These are phyloP conservation scores for Volvariella surrecta DNA, from an alignment of 1,284 basidiomycete species.

Conservation along the genomic window DNA sequence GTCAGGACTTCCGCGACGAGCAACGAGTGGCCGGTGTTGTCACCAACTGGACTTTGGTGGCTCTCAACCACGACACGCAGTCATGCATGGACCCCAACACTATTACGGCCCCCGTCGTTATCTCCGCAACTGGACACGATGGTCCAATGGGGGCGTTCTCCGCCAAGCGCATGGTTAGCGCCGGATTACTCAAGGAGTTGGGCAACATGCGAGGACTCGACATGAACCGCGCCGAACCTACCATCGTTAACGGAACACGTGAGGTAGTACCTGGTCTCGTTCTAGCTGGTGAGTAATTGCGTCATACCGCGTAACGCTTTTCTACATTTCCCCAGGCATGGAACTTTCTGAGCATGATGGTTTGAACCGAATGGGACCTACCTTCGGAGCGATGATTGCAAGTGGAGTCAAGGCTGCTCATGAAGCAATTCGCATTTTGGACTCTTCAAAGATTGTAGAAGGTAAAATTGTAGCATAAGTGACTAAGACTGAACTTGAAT, in stretches of 20 bases:
- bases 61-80: slow-evolving; percentile 76
- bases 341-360: slow-evolving; percentile 82
- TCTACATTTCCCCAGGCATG: slow-evolving; percentile 50
- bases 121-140: slow-evolving; percentile 68
- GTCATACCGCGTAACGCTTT: slow-evolving; percentile 2
- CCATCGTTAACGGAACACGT: slow-evolving; percentile 70
- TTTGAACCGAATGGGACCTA: slow-evolving; percentile 75
- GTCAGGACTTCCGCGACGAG: slow-evolving; percentile 45
- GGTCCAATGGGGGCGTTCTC: slow-evolving; percentile 84
- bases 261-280: slow-evolving; percentile 78
- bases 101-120: slow-evolving; percentile 71
- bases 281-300: slow-evolving; percentile 47
- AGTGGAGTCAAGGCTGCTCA: slow-evolving; percentile 74
- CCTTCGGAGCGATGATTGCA: slow-evolving; percentile 78
- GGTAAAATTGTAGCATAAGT: slow-evolving; percentile 51
- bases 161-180: slow-evolving; percentile 74
- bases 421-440: slow-evolving; percentile 60
- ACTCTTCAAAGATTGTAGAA: slow-evolving; percentile 49
- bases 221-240: slow-evolving; percentile 74
- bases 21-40: slow-evolving; percentile 80
- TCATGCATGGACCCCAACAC: slow-evolving; percentile 86
- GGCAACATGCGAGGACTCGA: slow-evolving; percentile 78
- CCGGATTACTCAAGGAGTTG: slow-evolving; percentile 68
- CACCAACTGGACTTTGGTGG: slow-evolving; percentile 81
- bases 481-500: not conserved